phyloP scores from a whole-genome alignment of 2,329 filamentous ascomycete species.

The Pseudocercospora vitis region DNA sequence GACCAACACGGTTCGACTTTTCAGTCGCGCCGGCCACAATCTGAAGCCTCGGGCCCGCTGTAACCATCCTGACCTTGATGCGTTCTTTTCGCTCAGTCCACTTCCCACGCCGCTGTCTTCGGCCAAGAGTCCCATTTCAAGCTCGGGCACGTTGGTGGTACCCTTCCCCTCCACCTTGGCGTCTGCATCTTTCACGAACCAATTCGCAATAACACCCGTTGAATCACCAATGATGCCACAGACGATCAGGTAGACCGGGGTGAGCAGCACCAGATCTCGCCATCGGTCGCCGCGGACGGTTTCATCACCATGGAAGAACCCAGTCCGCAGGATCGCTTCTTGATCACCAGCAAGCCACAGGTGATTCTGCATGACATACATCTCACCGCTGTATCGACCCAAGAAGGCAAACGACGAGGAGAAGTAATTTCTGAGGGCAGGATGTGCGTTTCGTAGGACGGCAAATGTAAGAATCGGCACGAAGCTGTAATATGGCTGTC shows the following conservation, averaged over 20 bases:
- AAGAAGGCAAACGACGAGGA: constrained; percentile 54
- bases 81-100: background rate
- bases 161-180: background rate
- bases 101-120: constrained; percentile 6
- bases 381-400: constrained; percentile 59
- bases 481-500: constrained; percentile 56
- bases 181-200: constrained; percentile 37
- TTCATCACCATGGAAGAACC: constrained; percentile 35
- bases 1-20: constrained; percentile 17
- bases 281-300: constrained; percentile 34
- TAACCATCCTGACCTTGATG: background rate
- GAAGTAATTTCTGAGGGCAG: constrained; percentile 45
- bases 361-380: constrained; percentile 62
- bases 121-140: constrained; percentile 27
- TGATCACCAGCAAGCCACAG: constrained; percentile 62
- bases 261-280: constrained; percentile 44
- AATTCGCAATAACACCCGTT: constrained; percentile 41
- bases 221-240: constrained; percentile 43
- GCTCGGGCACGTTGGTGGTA: constrained; percentile 3
- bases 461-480: constrained; percentile 56
- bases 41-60: background rate
- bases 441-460: constrained; percentile 53
- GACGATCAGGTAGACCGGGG: constrained; percentile 46
- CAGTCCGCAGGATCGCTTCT: constrained; percentile 50
- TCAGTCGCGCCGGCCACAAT: constrained; percentile 21